These are phyloP conservation scores for Cercospora beticola DNA, from an alignment of 2,329 filamentous ascomycete genomes.

Conservation along the genomic window DNA sequence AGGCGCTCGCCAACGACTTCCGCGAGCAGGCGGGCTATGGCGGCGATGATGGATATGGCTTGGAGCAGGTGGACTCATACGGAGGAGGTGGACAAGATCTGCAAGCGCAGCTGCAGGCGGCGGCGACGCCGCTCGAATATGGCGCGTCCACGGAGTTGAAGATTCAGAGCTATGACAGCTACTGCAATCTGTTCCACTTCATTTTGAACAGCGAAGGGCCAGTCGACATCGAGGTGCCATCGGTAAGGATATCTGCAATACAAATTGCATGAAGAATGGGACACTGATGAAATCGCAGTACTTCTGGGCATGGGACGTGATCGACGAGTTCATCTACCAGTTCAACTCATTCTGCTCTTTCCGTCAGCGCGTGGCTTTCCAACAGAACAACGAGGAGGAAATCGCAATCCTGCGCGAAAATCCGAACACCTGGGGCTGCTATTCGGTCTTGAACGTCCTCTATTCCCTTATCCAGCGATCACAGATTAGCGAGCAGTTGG, in stretches of 20 bases:
- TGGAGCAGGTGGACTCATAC: slow-evolving; percentile 64
- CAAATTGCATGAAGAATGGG: slow-evolving; percentile 3
- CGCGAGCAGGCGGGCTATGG: slow-evolving; percentile 89
- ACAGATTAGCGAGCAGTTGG: slow-evolving; percentile 96
- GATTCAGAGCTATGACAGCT: slow-evolving; percentile 98
- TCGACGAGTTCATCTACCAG: slow-evolving; percentile 99
- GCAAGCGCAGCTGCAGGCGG: slow-evolving; percentile 84
- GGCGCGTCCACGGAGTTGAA: slow-evolving; percentile 94
- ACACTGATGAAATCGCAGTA: slow-evolving; percentile 59
- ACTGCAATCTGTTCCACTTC: slow-evolving; percentile 99
- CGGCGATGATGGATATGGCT: slow-evolving; percentile 65
- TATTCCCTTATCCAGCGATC: slow-evolving; percentile 99
- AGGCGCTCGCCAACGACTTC: slow-evolving; percentile 93
- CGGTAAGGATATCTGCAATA: slow-evolving; percentile 61
- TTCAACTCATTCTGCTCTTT: slow-evolving; percentile 99
- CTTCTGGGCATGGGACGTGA: slow-evolving; percentile 99
- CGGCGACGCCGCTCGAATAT: slow-evolving; percentile 93
- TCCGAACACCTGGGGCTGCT: slow-evolving; percentile 99
- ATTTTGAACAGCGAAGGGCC: slow-evolving; percentile 99
- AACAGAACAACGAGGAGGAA: slow-evolving; percentile 76
- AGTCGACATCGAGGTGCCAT: slow-evolving; percentile 93
- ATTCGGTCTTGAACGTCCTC: slow-evolving; percentile 97
- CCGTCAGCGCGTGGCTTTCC: slow-evolving; percentile 84
- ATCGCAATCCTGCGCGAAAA: slow-evolving; percentile 88
- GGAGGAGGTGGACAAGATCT: slow-evolving; percentile 83